phyloP scores from a whole-genome alignment of 768 basidiomycete genomes.

The Roridomyces roridus region DNA sequence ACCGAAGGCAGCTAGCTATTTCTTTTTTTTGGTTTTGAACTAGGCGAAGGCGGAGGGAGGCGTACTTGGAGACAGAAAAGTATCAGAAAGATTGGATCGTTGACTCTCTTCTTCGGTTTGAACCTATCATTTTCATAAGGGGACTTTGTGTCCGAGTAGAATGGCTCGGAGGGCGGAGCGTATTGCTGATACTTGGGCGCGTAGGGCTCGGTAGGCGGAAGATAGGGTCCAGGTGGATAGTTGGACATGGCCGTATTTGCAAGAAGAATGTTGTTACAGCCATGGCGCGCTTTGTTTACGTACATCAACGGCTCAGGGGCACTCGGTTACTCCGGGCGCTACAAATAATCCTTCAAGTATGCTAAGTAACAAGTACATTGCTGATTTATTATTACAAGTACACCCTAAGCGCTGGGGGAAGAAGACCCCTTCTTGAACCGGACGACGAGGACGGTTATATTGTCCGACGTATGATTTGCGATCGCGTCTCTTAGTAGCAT shows the following conservation, averaged over 20 bases:
- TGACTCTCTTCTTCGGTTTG: conserved; percentile 70
- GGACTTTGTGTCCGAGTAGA: conserved; percentile 47
- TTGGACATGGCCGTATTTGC: conserved; percentile 22
- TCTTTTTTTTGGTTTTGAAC: no score
- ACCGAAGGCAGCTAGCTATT: conserved; percentile 71
- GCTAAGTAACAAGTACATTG: no score
- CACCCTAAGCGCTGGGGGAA: no score
- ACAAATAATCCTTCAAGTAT: no score
- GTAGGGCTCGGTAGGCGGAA: no score
- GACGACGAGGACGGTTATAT: conserved; percentile 90
- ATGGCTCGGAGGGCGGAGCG: conserved; percentile 32
- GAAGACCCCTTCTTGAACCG: conserved; percentile 60
- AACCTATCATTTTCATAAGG: conserved; percentile 70
- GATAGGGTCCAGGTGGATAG: no score
- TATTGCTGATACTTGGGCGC: conserved; percentile 42
- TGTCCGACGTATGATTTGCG: conserved; percentile 90
- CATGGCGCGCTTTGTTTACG: no score
- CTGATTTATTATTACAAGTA: no score
- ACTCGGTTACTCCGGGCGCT: no score
- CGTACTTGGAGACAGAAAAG: conserved; percentile 75
- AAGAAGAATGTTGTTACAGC: no score
- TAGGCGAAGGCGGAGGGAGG: neutral
- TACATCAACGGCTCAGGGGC: no score
- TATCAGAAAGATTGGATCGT: conserved; percentile 75
- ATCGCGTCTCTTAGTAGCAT: conserved; percentile 84